Evolutionary conservation across 164 flowering plant genomes (phyloP).

Genomic region (Protea cynaroides): DNA sequence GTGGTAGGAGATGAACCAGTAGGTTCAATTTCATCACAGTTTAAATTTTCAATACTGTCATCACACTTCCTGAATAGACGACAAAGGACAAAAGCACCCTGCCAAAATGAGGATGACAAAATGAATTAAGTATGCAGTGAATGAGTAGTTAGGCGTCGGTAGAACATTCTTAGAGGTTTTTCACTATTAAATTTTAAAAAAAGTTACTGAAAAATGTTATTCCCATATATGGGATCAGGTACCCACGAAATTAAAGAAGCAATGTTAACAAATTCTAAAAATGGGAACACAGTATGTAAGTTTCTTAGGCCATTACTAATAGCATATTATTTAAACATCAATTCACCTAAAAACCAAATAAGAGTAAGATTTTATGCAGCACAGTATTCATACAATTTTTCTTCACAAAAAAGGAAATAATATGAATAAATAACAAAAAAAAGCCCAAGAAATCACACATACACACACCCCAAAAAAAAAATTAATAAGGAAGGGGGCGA

Average conservation of each 20-base stretch:
- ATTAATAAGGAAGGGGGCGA: too few species aligned
- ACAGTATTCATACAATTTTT: too few species aligned
- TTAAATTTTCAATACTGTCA: conserved; percentile 34
- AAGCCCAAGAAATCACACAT: too few species aligned
- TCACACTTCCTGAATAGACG: conserved; percentile 63
- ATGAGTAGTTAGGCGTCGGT: too few species aligned
- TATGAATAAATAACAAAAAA: too few species aligned
- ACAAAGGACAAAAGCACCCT: conserved; percentile 67
- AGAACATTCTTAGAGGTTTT: too few species aligned
- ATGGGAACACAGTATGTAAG: neutral
- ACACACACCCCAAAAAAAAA: too few species aligned
- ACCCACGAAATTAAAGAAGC: neutral
- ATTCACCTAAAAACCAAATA: too few species aligned
- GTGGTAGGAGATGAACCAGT: conserved; percentile 32
- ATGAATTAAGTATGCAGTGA: neutral
- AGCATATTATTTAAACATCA: too few species aligned
- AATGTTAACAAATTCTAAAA: neutral
- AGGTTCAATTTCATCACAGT: conserved; percentile 41
- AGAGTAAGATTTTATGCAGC: too few species aligned
- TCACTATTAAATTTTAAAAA: too few species aligned
- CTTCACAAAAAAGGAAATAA: too few species aligned
- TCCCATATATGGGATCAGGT: neutral
- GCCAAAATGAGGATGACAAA: conserved; percentile 14
- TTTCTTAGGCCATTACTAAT: neutral
- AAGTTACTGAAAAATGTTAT: neutral